Evolutionary conservation across 2,329 filamentous ascomycete genomes (phyloP).

Genomic region (Fonsecaea nubica): DNA sequence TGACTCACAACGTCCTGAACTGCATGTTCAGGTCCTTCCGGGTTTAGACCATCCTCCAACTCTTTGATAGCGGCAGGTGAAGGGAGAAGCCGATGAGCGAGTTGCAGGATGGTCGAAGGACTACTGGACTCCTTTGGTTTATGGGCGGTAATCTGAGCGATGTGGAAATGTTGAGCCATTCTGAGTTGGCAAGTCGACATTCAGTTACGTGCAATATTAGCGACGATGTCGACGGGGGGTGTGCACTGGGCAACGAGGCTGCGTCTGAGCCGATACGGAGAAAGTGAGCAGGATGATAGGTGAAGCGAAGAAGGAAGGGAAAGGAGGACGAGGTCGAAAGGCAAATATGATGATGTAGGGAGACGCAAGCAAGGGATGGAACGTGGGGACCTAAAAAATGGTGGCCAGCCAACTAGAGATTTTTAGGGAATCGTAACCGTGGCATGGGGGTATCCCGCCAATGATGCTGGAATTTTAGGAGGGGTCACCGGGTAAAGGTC

Average conservation of each 20-base stretch:
- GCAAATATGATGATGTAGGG: constrained; percentile 16
- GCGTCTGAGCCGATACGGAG: not conserved
- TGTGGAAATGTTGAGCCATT: constrained; percentile 43
- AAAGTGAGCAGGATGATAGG: constrained; percentile 1
- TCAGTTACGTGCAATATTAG: constrained; percentile 30
- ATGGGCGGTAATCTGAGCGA: constrained; percentile 36
- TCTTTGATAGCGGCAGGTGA: constrained; percentile 32
- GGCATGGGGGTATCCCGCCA: constrained; percentile 5
- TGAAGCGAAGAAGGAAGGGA: not conserved
- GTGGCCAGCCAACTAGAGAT: constrained; percentile 20
- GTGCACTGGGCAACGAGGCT: constrained; percentile 19
- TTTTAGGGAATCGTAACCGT: constrained; percentile 26
- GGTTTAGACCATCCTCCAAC: constrained; percentile 40
- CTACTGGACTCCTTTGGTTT: constrained; percentile 42
- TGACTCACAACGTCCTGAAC: constrained; percentile 35
- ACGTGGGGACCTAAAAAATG: constrained; percentile 18
- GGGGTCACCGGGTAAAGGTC: not conserved
- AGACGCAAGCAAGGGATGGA: constrained; percentile 16
- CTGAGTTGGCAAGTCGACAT: constrained; percentile 45
- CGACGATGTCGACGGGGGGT: constrained; percentile 10
- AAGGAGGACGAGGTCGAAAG: not conserved
- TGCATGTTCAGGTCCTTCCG: constrained; percentile 32
- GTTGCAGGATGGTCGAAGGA: constrained; percentile 39
- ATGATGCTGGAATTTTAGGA: constrained; percentile 3
- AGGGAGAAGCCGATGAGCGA: constrained; percentile 35